phyloP scores from a whole-genome alignment of 2,329 filamentous ascomycete genomes.

The Gaeumannomyces tritici region DNA sequence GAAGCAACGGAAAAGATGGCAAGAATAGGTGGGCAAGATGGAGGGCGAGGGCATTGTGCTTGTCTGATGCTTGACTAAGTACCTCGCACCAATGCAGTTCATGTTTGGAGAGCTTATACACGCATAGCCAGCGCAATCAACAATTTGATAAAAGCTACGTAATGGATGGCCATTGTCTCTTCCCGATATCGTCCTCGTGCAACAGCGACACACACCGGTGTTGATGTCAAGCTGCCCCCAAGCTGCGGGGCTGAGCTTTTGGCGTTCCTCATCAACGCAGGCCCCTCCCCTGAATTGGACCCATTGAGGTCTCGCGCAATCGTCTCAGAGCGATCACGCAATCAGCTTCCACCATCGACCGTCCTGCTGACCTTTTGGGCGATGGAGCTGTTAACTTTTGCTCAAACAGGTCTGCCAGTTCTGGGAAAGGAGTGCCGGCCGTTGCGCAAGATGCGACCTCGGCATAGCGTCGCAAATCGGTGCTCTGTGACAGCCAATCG shows the following conservation, averaged over 20 bases:
- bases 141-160: neutral
- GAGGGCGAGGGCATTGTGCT: neutral
- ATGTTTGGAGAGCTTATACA: no score
- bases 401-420: no score
- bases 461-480: no score
- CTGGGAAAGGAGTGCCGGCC: neutral
- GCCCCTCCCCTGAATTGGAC: neutral
- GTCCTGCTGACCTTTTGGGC: neutral
- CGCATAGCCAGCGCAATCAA: no score
- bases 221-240: no score
- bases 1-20: neutral
- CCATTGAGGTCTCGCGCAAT: conserved; percentile 1
- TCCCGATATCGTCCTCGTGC: no score
- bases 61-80: no score
- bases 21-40: no score
- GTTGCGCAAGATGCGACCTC: neutral
- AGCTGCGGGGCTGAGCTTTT: neutral
- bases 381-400: no score
- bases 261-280: neutral
- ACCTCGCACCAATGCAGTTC: no score
- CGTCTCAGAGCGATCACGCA: conserved; percentile 1
- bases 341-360: neutral
- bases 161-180: neutral
- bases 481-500: neutral
- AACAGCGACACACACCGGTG: no score